Percentiles rank a stretch among this genome's conserved stretches.
phyloP scores from a whole-genome alignment of 257 asterid genomes.

The Solanum gracilifrons region DNA sequence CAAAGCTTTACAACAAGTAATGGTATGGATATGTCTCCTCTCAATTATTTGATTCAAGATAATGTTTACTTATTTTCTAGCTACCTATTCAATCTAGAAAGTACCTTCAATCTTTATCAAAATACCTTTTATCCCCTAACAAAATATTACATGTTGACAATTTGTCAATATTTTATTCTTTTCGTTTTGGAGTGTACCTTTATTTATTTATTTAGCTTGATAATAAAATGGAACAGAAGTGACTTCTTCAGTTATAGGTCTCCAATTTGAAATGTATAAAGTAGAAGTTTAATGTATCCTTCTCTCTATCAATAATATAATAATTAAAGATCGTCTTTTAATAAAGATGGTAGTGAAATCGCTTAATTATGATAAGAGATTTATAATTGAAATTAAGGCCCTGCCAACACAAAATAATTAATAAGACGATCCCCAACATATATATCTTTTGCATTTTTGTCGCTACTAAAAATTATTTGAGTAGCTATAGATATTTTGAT shows the following conservation, averaged over 20 bases:
- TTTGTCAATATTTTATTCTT: neutral
- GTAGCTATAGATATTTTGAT: neutral
- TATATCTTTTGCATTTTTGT: neutral
- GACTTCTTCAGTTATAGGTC: neutral
- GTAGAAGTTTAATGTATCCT: neutral
- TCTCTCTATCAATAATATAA: neutral
- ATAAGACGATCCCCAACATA: neutral
- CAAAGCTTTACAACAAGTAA: neutral
- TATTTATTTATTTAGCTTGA: neutral
- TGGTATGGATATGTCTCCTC: neutral
- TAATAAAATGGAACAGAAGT: neutral
- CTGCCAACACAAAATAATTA: neutral
- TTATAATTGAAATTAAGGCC: neutral
- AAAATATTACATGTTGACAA: neutral
- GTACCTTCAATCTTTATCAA: neutral
- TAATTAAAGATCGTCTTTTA: neutral
- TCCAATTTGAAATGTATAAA: neutral
- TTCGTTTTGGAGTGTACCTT: neutral
- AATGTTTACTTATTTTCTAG: neutral
- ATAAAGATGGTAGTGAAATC: neutral
- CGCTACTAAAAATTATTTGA: neutral
- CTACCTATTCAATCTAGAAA: neutral
- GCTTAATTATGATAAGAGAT: neutral
- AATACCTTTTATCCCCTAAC: neutral
- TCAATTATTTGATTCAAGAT: neutral